Conservation (phyloP, 108 stramenopile species). For the Fragilaria radians region DNA sequence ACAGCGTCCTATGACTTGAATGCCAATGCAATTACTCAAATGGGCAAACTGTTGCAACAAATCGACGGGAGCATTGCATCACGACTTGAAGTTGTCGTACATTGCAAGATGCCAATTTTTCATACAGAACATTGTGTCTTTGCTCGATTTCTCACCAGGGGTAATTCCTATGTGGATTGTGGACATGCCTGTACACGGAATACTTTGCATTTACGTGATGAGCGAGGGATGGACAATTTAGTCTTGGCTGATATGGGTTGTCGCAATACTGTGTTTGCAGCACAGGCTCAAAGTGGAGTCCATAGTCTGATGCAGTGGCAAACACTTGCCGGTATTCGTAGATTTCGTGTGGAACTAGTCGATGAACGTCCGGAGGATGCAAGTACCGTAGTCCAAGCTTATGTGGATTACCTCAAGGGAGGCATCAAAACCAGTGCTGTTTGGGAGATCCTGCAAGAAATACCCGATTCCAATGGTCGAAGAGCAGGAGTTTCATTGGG, state of each 20-base stretch:
- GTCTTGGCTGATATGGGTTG: conserved; percentile 82
- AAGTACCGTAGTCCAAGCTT: conserved; percentile 34
- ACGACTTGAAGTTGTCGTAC: conserved; percentile 56
- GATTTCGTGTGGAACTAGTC: conserved; percentile 62
- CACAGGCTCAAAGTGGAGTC: conserved; percentile 57
- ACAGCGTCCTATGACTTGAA: conserved; percentile 64
- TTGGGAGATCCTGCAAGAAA: conserved; percentile 33
- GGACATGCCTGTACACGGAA: conserved; percentile 74
- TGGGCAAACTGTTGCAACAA: conserved; percentile 31
- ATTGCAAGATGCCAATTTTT: conserved; percentile 70
- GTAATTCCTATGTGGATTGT: conserved; percentile 69
- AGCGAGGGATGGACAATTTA: conserved; percentile 58
- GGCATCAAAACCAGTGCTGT: conserved; percentile 20
- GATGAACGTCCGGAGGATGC: conserved; percentile 52
- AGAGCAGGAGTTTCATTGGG: conserved; percentile 41
- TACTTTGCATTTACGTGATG: conserved; percentile 64
- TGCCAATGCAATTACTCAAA: conserved; percentile 47
- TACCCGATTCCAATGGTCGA: conserved; percentile 54
- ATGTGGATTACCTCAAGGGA: conserved; percentile 28
- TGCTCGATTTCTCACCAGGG: conserved; percentile 60
- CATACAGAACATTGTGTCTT: conserved; percentile 80
- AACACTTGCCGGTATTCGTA: conserved; percentile 39
- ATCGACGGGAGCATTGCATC: conserved; percentile 21
- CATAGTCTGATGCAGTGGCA: conserved; percentile 45
- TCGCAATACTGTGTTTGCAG: conserved; percentile 70